Base-by-base conservation (phyloP, 352 stramenopile species). In the Elongisporangium anandrum region DNA sequence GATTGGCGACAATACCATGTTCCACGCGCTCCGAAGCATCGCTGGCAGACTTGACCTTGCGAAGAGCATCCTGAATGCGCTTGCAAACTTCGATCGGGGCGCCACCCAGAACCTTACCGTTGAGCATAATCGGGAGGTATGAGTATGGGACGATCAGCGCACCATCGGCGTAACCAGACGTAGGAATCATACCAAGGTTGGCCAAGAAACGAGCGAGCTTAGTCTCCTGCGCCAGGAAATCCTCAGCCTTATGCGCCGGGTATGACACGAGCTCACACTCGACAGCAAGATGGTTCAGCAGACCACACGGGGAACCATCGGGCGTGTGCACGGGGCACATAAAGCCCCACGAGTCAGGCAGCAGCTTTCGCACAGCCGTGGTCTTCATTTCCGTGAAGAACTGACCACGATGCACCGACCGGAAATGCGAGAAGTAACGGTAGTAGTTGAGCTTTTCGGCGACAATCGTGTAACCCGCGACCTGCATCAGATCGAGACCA, bases 351-450 rank as follows among this genome's bases (percentile, higher is more conserved):
- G 96, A 98, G 71, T 99, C 97, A 1, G 97, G 97, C 20, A 99
- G 81, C 47, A 99, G 74, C 70, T 99, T 99, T 45, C 98, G 87
- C 50, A 99, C 97, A 8, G 96, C 85, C 12, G 98, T 99, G 41
- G 97, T 99, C 73, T 99, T 99, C 97, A 99, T 99, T 69, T 98
- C 97, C 38, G 97, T 99, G 72, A 99, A 99, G 70, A 99, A 99
- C 70, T 99, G 95, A 22, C 97, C 97, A 75, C 98, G 90, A 67
- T 99, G 97, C 23, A 99, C 97, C 45, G 92, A 98, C 8, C 97
- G 91, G 73, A 99, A 99, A 74, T 99, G 98, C 47, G 95, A 97
- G 50, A 99, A 96, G 81, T 99, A 99, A 34, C 97, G 83, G 67
- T 99, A 96, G 73, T 98, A 99, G 73, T 99, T 99, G 52, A 99